Evolutionary conservation across 2,329 filamentous ascomycete species (phyloP).

Genomic region (Curvularia verruculosa): DNA sequence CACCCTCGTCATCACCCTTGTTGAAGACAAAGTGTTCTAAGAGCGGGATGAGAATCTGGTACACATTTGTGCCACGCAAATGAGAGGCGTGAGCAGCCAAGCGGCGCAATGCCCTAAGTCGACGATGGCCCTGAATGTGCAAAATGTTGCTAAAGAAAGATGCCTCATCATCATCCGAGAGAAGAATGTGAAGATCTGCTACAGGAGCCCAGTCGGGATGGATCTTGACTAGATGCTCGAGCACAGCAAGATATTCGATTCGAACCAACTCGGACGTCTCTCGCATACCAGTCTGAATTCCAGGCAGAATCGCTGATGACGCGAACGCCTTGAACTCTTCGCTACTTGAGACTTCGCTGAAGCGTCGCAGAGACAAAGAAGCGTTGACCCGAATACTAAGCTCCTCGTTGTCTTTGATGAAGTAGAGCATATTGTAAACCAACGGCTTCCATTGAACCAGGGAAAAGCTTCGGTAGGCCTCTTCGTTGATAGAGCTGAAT

Average conservation of each 20-base stretch:
- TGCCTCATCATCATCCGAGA: slow-evolving; percentile 75
- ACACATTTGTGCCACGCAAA: slow-evolving; percentile 77
- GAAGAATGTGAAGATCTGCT: slow-evolving; percentile 73
- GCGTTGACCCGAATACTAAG: slow-evolving; percentile 85
- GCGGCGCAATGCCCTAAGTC: slow-evolving; percentile 80
- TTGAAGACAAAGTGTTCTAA: slow-evolving; percentile 95
- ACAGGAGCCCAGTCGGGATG: slow-evolving; percentile 74
- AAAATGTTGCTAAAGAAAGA: slow-evolving; percentile 94
- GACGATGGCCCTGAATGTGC: slow-evolving; percentile 85
- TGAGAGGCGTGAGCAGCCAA: slow-evolving; percentile 73
- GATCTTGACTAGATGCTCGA: slow-evolving; percentile 76
- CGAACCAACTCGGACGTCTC: slow-evolving; percentile 84
- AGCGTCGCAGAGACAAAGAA: slow-evolving; percentile 77
- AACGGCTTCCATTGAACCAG: slow-evolving; percentile 84
- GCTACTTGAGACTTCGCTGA: slow-evolving; percentile 65
- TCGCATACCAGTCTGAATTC: slow-evolving; percentile 75
- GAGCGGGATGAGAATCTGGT: slow-evolving; percentile 86
- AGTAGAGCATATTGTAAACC: slow-evolving; percentile 87
- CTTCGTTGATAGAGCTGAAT: slow-evolving; percentile 73
- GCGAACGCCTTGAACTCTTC: slow-evolving; percentile 65
- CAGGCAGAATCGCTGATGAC: slow-evolving; percentile 70
- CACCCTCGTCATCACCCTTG: slow-evolving; percentile 73
- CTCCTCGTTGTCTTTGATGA: slow-evolving; percentile 84
- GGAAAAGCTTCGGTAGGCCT: slow-evolving; percentile 65
- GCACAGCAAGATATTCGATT: slow-evolving; percentile 77